Conservation (phyloP, 2,329 filamentous ascomycete species). For the Aspergillus sp. region DNA sequence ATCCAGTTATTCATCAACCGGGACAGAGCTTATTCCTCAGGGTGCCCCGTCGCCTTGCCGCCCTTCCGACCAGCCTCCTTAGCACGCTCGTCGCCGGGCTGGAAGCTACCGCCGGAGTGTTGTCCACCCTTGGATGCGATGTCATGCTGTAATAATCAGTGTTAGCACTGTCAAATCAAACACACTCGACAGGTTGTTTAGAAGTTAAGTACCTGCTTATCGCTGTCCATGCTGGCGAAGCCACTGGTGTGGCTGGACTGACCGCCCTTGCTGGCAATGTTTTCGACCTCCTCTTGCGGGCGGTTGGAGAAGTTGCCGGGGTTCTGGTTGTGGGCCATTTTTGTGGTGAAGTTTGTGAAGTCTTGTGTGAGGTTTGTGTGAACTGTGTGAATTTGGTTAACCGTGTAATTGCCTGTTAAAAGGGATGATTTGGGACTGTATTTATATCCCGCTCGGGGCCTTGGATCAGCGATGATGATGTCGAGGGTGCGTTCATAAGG, state of each 20-base stretch:
- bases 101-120: constrained; percentile 55
- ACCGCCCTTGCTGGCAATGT: constrained; percentile 40
- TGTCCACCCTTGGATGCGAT: constrained; percentile 58
- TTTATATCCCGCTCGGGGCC: neutral
- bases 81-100: constrained; percentile 53
- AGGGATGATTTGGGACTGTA: neutral
- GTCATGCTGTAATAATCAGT: constrained; percentile 41
- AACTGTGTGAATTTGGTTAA: no score
- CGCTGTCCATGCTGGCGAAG: constrained; percentile 29
- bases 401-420: neutral
- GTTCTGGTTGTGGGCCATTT: constrained; percentile 30
- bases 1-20: no score
- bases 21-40: constrained; percentile 1
- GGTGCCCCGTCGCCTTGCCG: constrained; percentile 33
- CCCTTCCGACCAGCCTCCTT: constrained; percentile 57
- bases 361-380: no score
- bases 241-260: constrained; percentile 32
- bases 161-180: neutral
- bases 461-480: no score
- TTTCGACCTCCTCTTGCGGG: constrained; percentile 47
- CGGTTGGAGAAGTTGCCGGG: constrained; percentile 44
- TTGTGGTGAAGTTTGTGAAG: neutral
- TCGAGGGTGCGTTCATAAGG: no score
- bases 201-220: constrained; percentile 27
- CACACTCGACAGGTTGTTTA: neutral